phyloP scores from a whole-genome alignment of 179 eudicot species.

The Corrigiola litoralis region DNA sequence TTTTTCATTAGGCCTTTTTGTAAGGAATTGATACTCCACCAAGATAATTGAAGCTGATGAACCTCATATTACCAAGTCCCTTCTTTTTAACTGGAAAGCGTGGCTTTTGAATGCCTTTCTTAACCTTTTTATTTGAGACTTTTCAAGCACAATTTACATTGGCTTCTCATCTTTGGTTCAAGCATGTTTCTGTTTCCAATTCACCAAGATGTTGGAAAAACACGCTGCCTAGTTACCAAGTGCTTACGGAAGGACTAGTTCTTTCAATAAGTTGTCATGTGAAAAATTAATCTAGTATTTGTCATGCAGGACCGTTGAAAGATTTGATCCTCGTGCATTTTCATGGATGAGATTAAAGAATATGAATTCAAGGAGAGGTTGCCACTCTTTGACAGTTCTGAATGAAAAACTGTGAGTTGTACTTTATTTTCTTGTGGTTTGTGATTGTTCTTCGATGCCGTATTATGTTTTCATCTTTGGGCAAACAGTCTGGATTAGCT shows the following conservation, averaged over 20 bases:
- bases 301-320: slow-evolving; percentile 58
- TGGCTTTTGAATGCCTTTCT: not conserved
- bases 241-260: not conserved
- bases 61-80: too few species aligned
- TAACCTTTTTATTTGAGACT: not conserved
- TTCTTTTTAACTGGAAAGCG: not conserved
- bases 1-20: too few species aligned
- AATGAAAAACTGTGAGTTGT: slow-evolving; percentile 71
- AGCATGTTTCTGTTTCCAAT: not conserved
- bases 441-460: not conserved
- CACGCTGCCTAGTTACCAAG: not conserved
- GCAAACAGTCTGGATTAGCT: not conserved
- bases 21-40: too few species aligned
- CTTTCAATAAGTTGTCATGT: not conserved
- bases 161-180: not conserved
- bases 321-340: slow-evolving; percentile 67
- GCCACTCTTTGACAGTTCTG: slow-evolving; percentile 60
- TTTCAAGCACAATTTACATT: not conserved
- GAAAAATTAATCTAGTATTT: not conserved
- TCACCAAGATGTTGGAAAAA: not conserved
- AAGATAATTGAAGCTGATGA: too few species aligned
- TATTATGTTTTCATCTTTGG: not conserved
- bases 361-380: slow-evolving; percentile 63
- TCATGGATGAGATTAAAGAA: slow-evolving; percentile 44
- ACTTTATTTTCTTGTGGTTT: slow-evolving; percentile 1